A percentile compares a stretch with the other conserved stretches of the same genome.
Conservation (phyloP, 352 stramenopile species). For the Paralagenidium karlingii region DNA sequence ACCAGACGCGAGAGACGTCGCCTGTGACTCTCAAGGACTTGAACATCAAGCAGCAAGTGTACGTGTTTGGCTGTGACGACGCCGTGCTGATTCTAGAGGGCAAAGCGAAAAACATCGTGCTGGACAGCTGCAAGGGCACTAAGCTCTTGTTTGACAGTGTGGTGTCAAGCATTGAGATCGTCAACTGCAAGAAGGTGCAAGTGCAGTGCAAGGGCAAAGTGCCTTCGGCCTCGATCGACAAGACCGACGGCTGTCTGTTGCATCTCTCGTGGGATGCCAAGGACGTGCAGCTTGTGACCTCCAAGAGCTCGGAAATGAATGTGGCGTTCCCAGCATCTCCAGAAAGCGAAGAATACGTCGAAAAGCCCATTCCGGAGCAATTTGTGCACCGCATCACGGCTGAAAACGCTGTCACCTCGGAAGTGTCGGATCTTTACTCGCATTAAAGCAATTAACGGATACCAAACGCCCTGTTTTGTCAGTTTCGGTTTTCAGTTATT, state of each 20-base stretch:
- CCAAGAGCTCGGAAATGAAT: slow-evolving; percentile 96
- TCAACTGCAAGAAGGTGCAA: slow-evolving; percentile 97
- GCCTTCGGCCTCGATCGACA: slow-evolving; percentile 96
- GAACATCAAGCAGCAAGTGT: slow-evolving; percentile 94
- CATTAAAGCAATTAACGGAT: slow-evolving; percentile 23
- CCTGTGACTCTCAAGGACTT: slow-evolving; percentile 83
- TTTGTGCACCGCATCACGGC: slow-evolving; percentile 90
- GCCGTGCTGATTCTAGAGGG: slow-evolving; percentile 92
- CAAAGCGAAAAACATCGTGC: slow-evolving; percentile 96
- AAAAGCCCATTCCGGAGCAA: slow-evolving; percentile 96
- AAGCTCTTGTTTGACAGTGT: slow-evolving; percentile 94
- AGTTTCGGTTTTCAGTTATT: background rate
- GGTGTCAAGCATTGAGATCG: slow-evolving; percentile 94
- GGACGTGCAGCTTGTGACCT: slow-evolving; percentile 87
- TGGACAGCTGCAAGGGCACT: slow-evolving; percentile 93
- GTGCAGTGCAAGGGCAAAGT: slow-evolving; percentile 90
- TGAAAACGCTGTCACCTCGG: slow-evolving; percentile 77
- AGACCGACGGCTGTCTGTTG: slow-evolving; percentile 95
- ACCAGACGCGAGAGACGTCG: slow-evolving; percentile 77
- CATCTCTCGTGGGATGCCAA: slow-evolving; percentile 91
- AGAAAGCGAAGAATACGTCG: slow-evolving; percentile 84
- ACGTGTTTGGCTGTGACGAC: slow-evolving; percentile 92
- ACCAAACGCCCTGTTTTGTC: slow-evolving; percentile 6
- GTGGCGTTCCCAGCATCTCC: slow-evolving; percentile 86
- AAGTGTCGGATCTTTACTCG: slow-evolving; percentile 93